Evolutionary conservation across 75 land plant genomes (phyloP).

Genomic region (Selaginella moellendorffii): DNA sequence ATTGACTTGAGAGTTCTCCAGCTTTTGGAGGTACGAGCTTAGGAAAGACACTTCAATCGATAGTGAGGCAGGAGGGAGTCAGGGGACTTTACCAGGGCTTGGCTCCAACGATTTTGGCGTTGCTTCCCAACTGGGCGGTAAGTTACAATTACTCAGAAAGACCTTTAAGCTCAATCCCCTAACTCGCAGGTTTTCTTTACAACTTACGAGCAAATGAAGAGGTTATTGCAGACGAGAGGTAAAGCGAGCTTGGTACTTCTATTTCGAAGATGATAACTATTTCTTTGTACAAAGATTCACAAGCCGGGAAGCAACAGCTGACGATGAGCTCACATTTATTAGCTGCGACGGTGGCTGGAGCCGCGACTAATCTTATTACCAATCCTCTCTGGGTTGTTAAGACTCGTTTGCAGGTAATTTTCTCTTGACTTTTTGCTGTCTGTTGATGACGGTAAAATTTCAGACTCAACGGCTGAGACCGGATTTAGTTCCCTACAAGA

Average conservation of each 20-base stretch:
- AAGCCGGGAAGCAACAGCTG: constrained; percentile 5
- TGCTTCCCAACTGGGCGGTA: constrained; percentile 18
- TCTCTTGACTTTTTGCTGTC: constrained; percentile 8
- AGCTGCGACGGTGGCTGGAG: constrained; percentile 16
- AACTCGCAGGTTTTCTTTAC: constrained; percentile 12
- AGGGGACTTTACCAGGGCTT: constrained; percentile 12
- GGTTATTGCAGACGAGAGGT: neutral
- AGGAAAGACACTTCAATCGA: constrained; percentile 2
- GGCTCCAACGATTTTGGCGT: constrained; percentile 9
- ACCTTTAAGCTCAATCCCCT: too few species aligned
- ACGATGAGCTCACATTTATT: constrained; percentile 13
- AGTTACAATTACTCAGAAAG: too few species aligned
- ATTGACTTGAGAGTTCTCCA: neutral
- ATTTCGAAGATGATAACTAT: neutral
- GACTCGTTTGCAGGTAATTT: constrained; percentile 11
- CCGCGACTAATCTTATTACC: constrained; percentile 14
- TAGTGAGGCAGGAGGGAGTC: constrained; percentile 17
- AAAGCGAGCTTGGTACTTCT: neutral
- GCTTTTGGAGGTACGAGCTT: constrained; percentile 4
- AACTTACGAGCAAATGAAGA: constrained; percentile 19
- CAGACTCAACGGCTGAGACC: constrained; percentile 17
- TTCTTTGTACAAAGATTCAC: constrained; percentile 5
- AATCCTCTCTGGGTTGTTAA: constrained; percentile 20
- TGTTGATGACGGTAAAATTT: too few species aligned
- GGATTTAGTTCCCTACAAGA: constrained; percentile 13